A percentile compares a stretch with the other conserved stretches of the same genome.
phyloP scores from a whole-genome alignment of 345 rosid species.

The Citrus hindsii region DNA sequence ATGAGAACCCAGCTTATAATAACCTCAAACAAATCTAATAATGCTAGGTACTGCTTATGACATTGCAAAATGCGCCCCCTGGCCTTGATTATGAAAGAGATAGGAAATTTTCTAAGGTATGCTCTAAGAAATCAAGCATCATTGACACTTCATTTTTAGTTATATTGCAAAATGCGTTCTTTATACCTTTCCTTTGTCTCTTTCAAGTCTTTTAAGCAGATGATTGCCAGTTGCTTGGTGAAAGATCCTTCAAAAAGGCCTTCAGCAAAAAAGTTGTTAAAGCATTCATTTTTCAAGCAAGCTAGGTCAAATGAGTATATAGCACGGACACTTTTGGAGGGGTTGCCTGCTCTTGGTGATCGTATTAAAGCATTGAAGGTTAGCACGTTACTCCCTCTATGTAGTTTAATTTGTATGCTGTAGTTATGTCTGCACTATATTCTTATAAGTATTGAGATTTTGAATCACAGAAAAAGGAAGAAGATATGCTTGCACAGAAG shows the following conservation, averaged over 20 bases:
- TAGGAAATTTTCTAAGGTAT: slow-evolving; percentile 88
- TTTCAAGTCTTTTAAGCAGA: slow-evolving; percentile 91
- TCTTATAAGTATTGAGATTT: slow-evolving; percentile 20
- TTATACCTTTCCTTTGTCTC: slow-evolving; percentile 22
- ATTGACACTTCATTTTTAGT: slow-evolving; percentile 5
- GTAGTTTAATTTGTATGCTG: not conserved
- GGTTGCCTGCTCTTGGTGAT: slow-evolving; percentile 90
- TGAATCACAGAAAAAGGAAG: slow-evolving; percentile 77
- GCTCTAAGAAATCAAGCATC: slow-evolving; percentile 13
- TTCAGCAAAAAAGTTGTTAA: slow-evolving; percentile 72
- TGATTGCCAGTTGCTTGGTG: slow-evolving; percentile 98
- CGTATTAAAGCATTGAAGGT: slow-evolving; percentile 93
- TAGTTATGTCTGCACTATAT: slow-evolving; percentile 8
- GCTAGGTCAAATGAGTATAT: slow-evolving; percentile 89
- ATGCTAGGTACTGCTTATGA: slow-evolving; percentile 92
- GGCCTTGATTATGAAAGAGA: slow-evolving; percentile 97
- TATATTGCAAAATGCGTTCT: not conserved
- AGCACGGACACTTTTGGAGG: slow-evolving; percentile 72
- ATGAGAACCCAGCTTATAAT: slow-evolving; percentile 1
- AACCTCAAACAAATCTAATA: slow-evolving; percentile 23
- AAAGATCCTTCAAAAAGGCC: slow-evolving; percentile 98
- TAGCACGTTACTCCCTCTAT: slow-evolving; percentile 3
- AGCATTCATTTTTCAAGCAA: slow-evolving; percentile 97
- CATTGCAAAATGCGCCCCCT: slow-evolving; percentile 99
- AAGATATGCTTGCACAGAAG: slow-evolving; percentile 98